Base-by-base conservation (phyloP, 257 asterid genomes). In the Eucommia ulmoides region DNA sequence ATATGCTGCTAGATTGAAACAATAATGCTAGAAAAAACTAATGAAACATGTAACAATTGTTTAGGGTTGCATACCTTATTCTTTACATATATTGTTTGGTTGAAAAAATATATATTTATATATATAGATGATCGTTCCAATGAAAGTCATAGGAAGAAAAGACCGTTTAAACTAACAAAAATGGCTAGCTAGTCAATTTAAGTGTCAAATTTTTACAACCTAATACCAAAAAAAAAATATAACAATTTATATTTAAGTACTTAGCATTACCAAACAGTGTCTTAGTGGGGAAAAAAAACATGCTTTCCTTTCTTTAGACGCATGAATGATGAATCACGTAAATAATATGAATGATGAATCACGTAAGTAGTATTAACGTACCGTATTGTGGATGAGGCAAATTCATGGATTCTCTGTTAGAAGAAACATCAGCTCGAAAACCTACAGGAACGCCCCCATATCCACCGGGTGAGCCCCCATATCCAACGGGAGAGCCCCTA, bases 301-400 rank as follows among this genome's bases (percentile, higher is more conserved):
- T 2, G 16, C 38, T 0, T 10, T 15, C 11, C 3, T 9, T 10
- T 35, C 44, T 35, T 10, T 18, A 35, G 3, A 35, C 11, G 44
- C 11, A 15, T 18, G 16, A 35, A 35, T 35, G 11, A 35, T 11
- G 3, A 35, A n/a, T n/a, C 44, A 35, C 11, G 15, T 35, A 15
- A 35, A 18, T 10, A 35, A 35, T 9, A 15, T 2, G 14, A 35
- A 9, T 10, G 16, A 35, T 10, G 15, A 35, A 35, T 1, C n/a
- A 10, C 3, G 11, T 9, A 19, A 1, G 23, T 24, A 65, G 38
- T 14, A 22, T 25, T 35, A 10, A 35, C 44, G 25, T 44, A 67
- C 73, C 68, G 48, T 61, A 52, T 22, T 56, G 26, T 17, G 45
- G 8, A 19, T 38, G 17, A 19, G 55, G 17, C 19, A 12, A 33